Conservation (phyloP, 306 rosid species). For the Lathyrus aphaca region DNA sequence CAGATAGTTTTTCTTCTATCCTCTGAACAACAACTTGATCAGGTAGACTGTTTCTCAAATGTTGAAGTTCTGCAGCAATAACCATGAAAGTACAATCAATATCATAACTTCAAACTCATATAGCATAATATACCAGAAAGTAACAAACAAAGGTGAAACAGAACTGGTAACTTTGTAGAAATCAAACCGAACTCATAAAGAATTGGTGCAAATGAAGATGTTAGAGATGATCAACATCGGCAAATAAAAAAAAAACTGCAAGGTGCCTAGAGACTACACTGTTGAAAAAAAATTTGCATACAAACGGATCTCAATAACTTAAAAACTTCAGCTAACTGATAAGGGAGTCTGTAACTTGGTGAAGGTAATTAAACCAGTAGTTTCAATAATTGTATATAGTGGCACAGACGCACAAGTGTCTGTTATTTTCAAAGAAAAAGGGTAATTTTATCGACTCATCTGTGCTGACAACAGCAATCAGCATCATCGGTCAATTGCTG, state of each 20-base stretch:
- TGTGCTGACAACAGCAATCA: not conserved
- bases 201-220: constrained; percentile 16
- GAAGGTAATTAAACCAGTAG: constrained; percentile 2
- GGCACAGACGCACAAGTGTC: not conserved
- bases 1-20: constrained; percentile 84
- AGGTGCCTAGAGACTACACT: constrained; percentile 1
- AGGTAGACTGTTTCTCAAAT: constrained; percentile 90
- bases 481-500: not conserved
- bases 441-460: not conserved
- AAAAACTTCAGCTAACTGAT: not conserved
- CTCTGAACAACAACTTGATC: constrained; percentile 93
- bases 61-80: constrained; percentile 78
- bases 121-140: not conserved
- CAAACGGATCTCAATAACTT: not conserved
- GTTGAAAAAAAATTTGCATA: not conserved
- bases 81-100: constrained; percentile 23
- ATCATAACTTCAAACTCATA: constrained; percentile 6
- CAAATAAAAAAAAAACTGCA: not conserved
- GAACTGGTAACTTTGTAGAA: constrained; percentile 10
- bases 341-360: constrained; percentile 7
- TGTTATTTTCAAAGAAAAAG: not conserved
- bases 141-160: not conserved
- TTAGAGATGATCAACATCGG: constrained; percentile 12
- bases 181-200: not conserved
- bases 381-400: not conserved